Conservation (phyloP, 108 stramenopile species). For the Cyclotella kingstonii region DNA sequence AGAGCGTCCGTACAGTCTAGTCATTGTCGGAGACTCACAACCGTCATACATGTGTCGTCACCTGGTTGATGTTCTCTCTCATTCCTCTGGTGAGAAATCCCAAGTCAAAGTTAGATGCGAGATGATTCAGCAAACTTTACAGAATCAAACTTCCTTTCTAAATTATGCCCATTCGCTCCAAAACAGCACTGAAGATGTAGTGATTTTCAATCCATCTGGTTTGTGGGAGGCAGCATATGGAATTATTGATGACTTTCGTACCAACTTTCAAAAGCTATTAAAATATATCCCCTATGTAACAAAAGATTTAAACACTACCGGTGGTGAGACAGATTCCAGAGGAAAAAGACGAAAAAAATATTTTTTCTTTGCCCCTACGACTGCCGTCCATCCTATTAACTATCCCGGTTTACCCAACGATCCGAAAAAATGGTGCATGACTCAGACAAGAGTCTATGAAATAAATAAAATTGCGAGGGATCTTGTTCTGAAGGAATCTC, state of each 20-base stretch:
- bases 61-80: slow-evolving; percentile 3
- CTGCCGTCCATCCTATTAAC: slow-evolving; percentile 25
- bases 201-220: slow-evolving; percentile 30
- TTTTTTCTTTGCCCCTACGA: slow-evolving; percentile 26
- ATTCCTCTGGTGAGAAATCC: neutral
- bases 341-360: neutral
- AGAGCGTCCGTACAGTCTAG: slow-evolving; percentile 18
- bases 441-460: slow-evolving; percentile 10
- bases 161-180: slow-evolving; percentile 4
- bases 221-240: slow-evolving; percentile 34
- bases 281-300: slow-evolving; percentile 6
- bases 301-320: neutral
- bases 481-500: slow-evolving; percentile 9
- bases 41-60: slow-evolving; percentile 22
- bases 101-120: slow-evolving; percentile 6
- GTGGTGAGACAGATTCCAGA: no score
- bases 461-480: slow-evolving; percentile 16
- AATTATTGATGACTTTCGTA: slow-evolving; percentile 10
- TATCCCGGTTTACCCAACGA: slow-evolving; percentile 8
- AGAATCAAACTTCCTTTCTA: slow-evolving; percentile 1
- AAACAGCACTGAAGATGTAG: slow-evolving; percentile 4
- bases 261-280: slow-evolving; percentile 16
- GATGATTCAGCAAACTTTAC: slow-evolving; percentile 18
- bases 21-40: slow-evolving; percentile 24
- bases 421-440: slow-evolving; percentile 30